Base-by-base conservation (phyloP, 2,329 filamentous ascomycete genomes). In the Lecanoromycetidae sp. region DNA sequence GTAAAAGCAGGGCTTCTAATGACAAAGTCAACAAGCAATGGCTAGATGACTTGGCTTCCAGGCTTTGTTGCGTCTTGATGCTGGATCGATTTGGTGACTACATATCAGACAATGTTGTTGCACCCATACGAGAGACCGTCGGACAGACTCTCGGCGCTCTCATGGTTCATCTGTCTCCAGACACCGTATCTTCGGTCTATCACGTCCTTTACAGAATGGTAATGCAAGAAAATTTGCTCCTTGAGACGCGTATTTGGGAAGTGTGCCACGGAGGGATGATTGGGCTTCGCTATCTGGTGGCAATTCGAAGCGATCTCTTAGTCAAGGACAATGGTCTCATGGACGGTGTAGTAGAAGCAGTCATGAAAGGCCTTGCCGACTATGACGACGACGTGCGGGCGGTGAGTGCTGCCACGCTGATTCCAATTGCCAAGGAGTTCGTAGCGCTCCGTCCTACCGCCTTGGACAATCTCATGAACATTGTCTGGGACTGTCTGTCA, bases 181-280 rank as follows among this genome's bases (percentile, higher is more conserved):
- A 75, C 13, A 90, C 86, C 3, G 90, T 98, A 20, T 77, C 90
- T 57, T 77, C 80, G 45, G 84, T 93, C 32, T 96, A 96, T 62
- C 76, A 73, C 37, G 82, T 93, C 35, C 73, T 98, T 4, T 83
- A 91, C 58, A 78, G 84, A 30, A 84, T 98, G 69, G 87, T 96
- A 30, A 91, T 94, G 79, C 87, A 95, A 61, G 79, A 82, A 34
- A 85, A 94, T 55, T 69, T 91, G 19, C 76, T 79, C 30, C 69
- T 88, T 20, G 79, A 82, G 20, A 77, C 76, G 26, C 80, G 84
- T 12, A 75, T 87, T 25, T 98, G 91, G 91, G 87, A 94, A 50
- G 84, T 95, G 30, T 94, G 88, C 58, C 93, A 98, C 62, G 91
- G 91, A 55, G 91, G 91, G 52, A 98, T 98, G 91, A 88, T 96